Base-by-base conservation (phyloP, 768 basidiomycete species). In the Amanita exitialis region DNA sequence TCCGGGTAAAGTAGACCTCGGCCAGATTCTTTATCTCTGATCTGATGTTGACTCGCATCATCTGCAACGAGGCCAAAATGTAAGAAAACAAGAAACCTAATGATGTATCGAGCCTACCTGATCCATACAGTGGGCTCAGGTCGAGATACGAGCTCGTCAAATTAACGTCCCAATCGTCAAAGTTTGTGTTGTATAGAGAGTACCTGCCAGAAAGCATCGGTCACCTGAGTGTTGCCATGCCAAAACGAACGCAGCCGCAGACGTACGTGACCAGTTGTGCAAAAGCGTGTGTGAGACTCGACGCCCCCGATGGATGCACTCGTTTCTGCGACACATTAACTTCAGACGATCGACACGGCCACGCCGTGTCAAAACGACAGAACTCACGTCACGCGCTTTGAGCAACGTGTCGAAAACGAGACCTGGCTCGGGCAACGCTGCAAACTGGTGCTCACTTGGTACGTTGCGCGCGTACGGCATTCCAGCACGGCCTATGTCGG, bases 381-480 rank as follows among this genome's bases (percentile, higher is more conserved):
- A 12, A 76, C 48, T 65, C 60, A 59, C 74, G 52, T 44, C 64
- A 57, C 52, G 68, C 47, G 61, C 59, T 62, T 70, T 59, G 20
- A 88, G 62, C 18, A 88, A 71, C 2, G 69, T 66, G 53, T 88
- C 85, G 49, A 83, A 88, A 23, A 88, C 67, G 1, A 80, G 56
- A 0, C 72, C 75, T 13, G 83, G 65, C 53, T 81, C 79, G 12
- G 82, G 82, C 2, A 80, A 70, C 8, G 70, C 62, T 37, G 65
- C 59, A 27, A 74, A 54, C 7, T 70, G 68, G 34, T 64, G 64
- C 44, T 69, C 66, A 25, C 66, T 69, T 54, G 73, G 75, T 1
- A 79, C 77, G 53, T 70, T 75, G 8, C 79, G 68, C 0, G 79
- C 73, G 56, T 81, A 82, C 0, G 77, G 73, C 23, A 62, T 68